Evolutionary conservation across 352 stramenopile genomes (phyloP).

Genomic region (Pythium volutum): DNA sequence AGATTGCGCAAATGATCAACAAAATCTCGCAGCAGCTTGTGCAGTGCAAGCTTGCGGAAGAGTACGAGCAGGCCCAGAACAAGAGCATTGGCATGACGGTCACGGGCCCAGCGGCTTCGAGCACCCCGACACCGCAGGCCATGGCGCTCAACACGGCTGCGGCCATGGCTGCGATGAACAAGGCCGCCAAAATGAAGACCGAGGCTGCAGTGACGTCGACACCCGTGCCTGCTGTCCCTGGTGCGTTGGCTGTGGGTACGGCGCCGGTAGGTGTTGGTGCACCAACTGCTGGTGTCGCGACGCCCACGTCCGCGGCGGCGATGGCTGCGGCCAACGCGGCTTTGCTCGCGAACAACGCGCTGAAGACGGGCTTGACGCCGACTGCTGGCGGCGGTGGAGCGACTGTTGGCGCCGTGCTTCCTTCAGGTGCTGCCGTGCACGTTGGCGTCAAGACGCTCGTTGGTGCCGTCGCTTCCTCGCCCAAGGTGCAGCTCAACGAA

Average conservation of each 20-base stretch:
- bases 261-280: not conserved
- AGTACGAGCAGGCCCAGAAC: conserved; percentile 64
- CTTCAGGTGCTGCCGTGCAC: not conserved
- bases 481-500: conserved; percentile 37
- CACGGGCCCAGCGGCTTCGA: conserved; percentile 1
- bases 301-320: conserved; percentile 18
- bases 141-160: conserved; percentile 27
- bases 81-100: conserved; percentile 41
- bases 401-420: not conserved
- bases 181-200: conserved; percentile 22
- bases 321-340: conserved; percentile 17
- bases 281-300: conserved; percentile 3
- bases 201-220: conserved; percentile 3
- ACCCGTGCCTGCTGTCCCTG: not conserved
- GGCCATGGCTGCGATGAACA: conserved; percentile 32
- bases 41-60: conserved; percentile 78
- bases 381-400: not conserved
- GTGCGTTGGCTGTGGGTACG: not conserved
- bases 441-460: conserved; percentile 1
- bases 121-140: conserved; percentile 22
- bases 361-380: conserved; percentile 13
- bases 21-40: conserved; percentile 86
- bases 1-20: conserved; percentile 79
- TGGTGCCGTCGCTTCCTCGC: conserved; percentile 2
- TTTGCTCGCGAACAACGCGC: not conserved